Evolutionary conservation across 2,329 filamentous ascomycete species (phyloP).

Genomic region (Talaromyces piceae): DNA sequence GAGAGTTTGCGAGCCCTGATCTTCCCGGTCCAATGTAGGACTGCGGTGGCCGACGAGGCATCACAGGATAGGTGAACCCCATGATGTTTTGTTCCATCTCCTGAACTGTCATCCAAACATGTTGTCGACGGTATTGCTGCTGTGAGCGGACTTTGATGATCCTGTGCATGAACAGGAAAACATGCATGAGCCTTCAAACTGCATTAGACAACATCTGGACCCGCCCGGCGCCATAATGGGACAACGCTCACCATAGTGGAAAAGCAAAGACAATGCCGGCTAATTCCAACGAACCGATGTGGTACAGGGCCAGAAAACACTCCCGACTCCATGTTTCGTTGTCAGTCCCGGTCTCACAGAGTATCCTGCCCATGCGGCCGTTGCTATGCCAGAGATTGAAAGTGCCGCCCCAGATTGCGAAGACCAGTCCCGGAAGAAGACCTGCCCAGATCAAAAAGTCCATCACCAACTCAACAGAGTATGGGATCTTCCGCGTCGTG

Average conservation of each 20-base stretch:
- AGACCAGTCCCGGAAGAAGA: constrained; percentile 18
- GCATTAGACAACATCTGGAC: neutral
- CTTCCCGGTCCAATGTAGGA: neutral
- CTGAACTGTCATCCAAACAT: neutral
- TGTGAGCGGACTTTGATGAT: neutral
- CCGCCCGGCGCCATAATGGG: neutral
- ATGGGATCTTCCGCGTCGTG: constrained; percentile 4
- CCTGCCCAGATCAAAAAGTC: constrained; percentile 14
- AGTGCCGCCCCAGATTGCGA: constrained; percentile 21
- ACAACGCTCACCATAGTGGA: constrained; percentile 19
- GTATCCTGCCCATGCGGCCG: constrained; percentile 2
- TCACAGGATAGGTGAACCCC: neutral
- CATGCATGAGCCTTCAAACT: constrained; percentile 3
- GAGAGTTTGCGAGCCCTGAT: neutral
- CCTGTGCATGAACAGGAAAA: constrained; percentile 7
- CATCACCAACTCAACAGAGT: constrained; percentile 7
- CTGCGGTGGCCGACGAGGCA: neutral
- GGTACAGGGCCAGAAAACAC: constrained; percentile 24
- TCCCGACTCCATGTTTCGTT: constrained; percentile 16
- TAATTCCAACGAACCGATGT: constrained; percentile 23
- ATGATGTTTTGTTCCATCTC: neutral
- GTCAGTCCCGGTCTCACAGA: constrained; percentile 19
- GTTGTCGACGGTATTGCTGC: neutral
- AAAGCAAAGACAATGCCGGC: constrained; percentile 20
- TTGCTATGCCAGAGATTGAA: constrained; percentile 22